Percentiles rank a stretch among this genome's conserved stretches.
These are phyloP conservation scores for Boechera retrofracta DNA, from an alignment of 345 rosid genomes.

Conservation along the genomic window DNA sequence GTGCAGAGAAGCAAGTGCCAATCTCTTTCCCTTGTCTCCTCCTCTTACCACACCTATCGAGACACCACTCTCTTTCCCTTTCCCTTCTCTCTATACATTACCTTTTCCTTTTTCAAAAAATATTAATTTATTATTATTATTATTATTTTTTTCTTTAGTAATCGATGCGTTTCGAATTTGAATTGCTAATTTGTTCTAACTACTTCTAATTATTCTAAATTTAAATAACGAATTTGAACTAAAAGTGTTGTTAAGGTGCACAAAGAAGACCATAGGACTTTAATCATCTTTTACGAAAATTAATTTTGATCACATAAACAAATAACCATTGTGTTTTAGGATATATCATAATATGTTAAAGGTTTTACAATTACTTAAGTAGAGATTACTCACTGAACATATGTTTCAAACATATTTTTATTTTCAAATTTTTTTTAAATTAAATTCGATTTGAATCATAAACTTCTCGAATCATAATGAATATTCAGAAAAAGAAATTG, in stretches of 20 bases:
- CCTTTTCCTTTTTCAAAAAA: conserved; percentile 18
- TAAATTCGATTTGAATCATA: no score
- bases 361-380: no score
- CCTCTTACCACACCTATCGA: conserved; percentile 44
- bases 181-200: conserved; percentile 19
- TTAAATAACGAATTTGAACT: neutral
- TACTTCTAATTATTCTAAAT: conserved; percentile 1
- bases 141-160: neutral
- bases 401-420: no score
- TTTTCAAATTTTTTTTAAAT: no score
- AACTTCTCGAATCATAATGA: no score
- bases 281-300: neutral
- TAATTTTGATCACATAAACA: neutral
- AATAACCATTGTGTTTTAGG: neutral
- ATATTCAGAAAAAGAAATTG: no score
- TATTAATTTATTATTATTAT: neutral
- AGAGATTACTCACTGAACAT: no score
- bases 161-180: conserved; percentile 34
- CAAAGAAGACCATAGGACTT: neutral
- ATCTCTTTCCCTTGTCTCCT: conserved; percentile 48
- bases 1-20: conserved; percentile 44
- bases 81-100: neutral
- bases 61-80: conserved; percentile 22
- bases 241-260: neutral
- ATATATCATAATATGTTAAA: neutral